Percentiles rank a stretch among this genome's conserved stretches.
phyloP scores from a whole-genome alignment of 1,284 basidiomycete genomes.

The Puccinia coronata region DNA sequence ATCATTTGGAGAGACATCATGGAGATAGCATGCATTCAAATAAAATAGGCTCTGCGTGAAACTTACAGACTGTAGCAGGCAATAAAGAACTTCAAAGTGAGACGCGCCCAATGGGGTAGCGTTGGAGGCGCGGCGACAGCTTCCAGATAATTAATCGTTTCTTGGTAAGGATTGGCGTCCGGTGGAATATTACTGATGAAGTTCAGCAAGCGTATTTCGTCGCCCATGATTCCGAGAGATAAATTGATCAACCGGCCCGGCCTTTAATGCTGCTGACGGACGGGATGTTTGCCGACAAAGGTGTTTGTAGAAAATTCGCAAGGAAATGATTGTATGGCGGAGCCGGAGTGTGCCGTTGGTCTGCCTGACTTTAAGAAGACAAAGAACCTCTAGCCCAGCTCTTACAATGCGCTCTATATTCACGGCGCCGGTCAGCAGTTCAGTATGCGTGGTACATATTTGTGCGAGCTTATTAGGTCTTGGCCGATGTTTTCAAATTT shows the following conservation, averaged over 20 bases:
- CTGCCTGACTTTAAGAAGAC: not conserved
- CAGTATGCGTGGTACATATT: not conserved
- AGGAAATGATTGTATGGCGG: not conserved
- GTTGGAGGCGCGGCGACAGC: not conserved
- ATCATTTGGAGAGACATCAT: not conserved
- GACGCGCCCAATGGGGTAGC: constrained; percentile 30
- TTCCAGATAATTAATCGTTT: constrained; percentile 15
- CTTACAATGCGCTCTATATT: not conserved
- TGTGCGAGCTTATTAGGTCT: not conserved
- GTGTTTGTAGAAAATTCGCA: not conserved
- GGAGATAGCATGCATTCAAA: not conserved
- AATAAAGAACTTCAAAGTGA: constrained; percentile 15
- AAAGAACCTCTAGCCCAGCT: not conserved
- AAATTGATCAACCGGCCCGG: not conserved
- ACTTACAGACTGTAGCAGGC: constrained; percentile 32
- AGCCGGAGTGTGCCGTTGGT: not conserved
- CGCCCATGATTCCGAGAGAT: not conserved
- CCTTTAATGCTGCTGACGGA: not conserved
- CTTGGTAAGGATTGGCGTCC: constrained; percentile 21
- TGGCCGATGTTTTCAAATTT: not conserved
- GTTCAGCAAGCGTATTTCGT: constrained; percentile 17
- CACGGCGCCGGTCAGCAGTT: not conserved
- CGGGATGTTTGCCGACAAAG: not conserved
- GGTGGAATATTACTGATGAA: constrained; percentile 19
- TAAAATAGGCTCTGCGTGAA: not conserved